These are phyloP conservation scores for Metarhizium anisopliae DNA, from an alignment of 2,329 filamentous ascomycete genomes.

Conservation along the genomic window DNA sequence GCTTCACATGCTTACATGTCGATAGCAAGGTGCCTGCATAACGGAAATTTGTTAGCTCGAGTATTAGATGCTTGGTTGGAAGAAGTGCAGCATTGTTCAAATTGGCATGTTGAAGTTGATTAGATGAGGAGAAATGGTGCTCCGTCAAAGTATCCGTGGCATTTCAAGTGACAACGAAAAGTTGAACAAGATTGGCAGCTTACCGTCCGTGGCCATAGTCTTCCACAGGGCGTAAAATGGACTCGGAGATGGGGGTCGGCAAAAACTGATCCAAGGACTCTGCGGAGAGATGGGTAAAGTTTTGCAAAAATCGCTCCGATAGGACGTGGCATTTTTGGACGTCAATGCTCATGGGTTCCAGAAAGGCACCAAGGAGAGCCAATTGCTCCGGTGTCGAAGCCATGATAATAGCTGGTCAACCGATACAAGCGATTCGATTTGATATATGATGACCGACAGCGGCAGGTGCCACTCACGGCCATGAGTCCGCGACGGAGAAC, in stretches of 20 bases:
- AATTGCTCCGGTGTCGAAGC: constrained; percentile 3
- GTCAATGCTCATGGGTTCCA: constrained; percentile 42
- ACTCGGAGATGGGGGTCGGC: constrained; percentile 52
- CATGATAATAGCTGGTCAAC: constrained; percentile 1
- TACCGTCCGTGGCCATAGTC: constrained; percentile 38
- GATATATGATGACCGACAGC: too few relatives aligned
- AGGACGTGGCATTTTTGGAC: constrained; percentile 34
- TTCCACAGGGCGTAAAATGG: constrained; percentile 41
- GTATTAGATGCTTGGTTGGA: not conserved
- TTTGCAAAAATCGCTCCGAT: constrained; percentile 35
- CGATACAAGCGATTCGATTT: not conserved
- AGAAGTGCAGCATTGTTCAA: too few relatives aligned
- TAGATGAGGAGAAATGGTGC: too few relatives aligned
- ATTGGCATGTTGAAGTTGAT: too few relatives aligned
- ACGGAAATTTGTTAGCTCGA: constrained; percentile 4
- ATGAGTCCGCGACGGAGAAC: not conserved
- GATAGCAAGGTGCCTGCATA: constrained; percentile 47
- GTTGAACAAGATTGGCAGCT: constrained; percentile 20
- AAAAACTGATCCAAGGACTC: constrained; percentile 48
- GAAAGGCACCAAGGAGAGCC: constrained; percentile 31
- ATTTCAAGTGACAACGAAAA: too few relatives aligned
- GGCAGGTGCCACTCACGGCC: not conserved
- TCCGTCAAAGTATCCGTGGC: too few relatives aligned
- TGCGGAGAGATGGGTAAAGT: constrained; percentile 41
- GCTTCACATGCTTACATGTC: constrained; percentile 46